Base-by-base conservation (phyloP, 768 basidiomycete genomes). In the Lactarius pseudohatsudake region DNA sequence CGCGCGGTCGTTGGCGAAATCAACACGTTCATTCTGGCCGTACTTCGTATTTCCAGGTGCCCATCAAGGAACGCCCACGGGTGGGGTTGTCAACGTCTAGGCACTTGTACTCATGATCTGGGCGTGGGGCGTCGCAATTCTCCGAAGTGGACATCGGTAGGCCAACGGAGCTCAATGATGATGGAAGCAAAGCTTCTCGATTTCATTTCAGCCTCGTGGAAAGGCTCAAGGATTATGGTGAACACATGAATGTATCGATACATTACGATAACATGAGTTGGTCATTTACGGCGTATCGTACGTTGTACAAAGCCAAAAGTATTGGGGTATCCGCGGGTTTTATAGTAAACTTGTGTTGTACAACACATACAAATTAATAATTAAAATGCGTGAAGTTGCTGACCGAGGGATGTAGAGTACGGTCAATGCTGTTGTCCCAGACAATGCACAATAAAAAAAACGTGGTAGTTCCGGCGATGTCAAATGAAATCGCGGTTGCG, bases 1-100 rank as follows among this genome's bases (percentile, higher is more conserved):
- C 81, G 87, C 7, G 82, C 88, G 9, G 86, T 90, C 13, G 84
- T 89, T 57, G 87, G 86, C 20, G 87, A 89, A 72, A 86, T 87
- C 68, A 56, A 67, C 20, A 88, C 79, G 43, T 15, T 40, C 15
- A 15, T 40, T 40, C 38, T 40, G 86, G 86, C 75, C 18, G 72
- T 73, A 9, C 45, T 75, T 67, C 78, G 85, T 62, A 76, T 85
- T 59, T 69, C 77, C 7, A 36, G 36, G 36, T 34, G 34, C 9
- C 2, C 34, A 34, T 89, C 55, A 68, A 75, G 32, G 80, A 82
- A 66, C 80, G 82, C 9, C 86, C 85, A 36, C 81, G 86, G 76
- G 83, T 87, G 20, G 64, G 78, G 61, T 9, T 40, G 38, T 57
- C 47, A 22, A 45, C 18, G 47, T 2, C 47, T 34, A 54, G 65